phyloP scores from a whole-genome alignment of 2,329 filamentous ascomycete genomes.

The Cryphonectria carpinicola region DNA sequence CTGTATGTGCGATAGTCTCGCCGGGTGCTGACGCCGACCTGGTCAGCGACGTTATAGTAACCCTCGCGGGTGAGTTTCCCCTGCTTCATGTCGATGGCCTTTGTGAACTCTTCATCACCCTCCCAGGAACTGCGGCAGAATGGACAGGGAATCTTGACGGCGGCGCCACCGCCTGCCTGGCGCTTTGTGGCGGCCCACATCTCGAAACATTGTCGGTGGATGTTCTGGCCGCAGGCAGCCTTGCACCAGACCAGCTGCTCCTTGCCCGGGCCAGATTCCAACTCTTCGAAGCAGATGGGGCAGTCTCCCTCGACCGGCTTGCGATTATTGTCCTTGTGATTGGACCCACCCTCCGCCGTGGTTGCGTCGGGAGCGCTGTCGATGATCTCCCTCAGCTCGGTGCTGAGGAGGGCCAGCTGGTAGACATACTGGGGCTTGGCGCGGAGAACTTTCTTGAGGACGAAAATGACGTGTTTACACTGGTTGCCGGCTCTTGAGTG shows the following conservation, averaged over 20 bases:
- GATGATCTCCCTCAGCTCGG: conserved; percentile 65
- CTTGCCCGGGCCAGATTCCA: conserved; percentile 40
- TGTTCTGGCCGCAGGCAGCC: conserved; percentile 58
- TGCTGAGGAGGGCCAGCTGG: conserved; percentile 62
- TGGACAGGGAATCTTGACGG: conserved; percentile 58
- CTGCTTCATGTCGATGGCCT: conserved; percentile 46
- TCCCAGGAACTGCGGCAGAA: conserved; percentile 64
- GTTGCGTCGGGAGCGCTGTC: conserved; percentile 55
- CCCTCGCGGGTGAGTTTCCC: conserved; percentile 46
- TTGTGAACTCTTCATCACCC: conserved; percentile 47
- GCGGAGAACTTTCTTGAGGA: conserved; percentile 62
- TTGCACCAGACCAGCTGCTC: conserved; percentile 54
- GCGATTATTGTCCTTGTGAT: conserved; percentile 43
- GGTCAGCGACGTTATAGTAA: conserved; percentile 64
- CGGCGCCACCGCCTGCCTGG: conserved; percentile 31
- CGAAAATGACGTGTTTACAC: conserved; percentile 69
- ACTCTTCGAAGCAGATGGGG: conserved; percentile 59
- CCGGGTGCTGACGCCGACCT: conserved; percentile 59
- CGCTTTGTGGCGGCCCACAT: conserved; percentile 57
- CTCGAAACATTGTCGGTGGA: conserved; percentile 57
- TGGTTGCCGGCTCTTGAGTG: conserved; percentile 57
- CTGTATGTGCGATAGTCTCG: conserved; percentile 43
- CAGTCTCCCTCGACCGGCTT: conserved; percentile 58
- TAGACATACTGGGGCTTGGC: conserved; percentile 61
- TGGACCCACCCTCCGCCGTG: conserved; percentile 34